phyloP scores from a whole-genome alignment of 768 basidiomycete species.

The Phaeolepiota aurea region DNA sequence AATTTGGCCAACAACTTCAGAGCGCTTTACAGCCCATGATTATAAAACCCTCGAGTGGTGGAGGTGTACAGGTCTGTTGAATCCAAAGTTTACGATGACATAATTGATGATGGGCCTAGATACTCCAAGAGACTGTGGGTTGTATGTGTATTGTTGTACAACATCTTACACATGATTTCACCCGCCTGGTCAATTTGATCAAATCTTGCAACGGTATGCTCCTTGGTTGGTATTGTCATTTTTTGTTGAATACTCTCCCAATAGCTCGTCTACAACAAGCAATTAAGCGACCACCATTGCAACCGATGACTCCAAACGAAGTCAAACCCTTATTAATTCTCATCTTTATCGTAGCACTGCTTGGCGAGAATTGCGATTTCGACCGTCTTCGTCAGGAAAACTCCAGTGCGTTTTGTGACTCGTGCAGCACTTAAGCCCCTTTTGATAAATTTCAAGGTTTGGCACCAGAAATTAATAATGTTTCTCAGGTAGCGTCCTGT shows the following conservation, averaged over 20 bases:
- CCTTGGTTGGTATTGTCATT: conserved; percentile 2
- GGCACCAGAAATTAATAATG: conserved; percentile 43
- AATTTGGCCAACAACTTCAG: conserved; percentile 85
- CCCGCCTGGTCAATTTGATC: conserved; percentile 66
- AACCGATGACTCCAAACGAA: conserved; percentile 39
- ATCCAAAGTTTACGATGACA: not conserved
- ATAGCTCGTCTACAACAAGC: conserved; percentile 58
- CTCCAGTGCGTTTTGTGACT: conserved; percentile 32
- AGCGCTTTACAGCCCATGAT: conserved; percentile 84
- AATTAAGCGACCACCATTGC: conserved; percentile 32
- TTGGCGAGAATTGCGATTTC: conserved; percentile 87
- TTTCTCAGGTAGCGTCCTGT: conserved; percentile 38
- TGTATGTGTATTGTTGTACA: conserved; percentile 86
- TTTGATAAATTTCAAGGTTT: conserved; percentile 30
- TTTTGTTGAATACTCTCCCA: conserved; percentile 1
- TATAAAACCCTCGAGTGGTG: conserved; percentile 66
- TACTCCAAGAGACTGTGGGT: conserved; percentile 85
- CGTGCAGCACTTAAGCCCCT: not conserved
- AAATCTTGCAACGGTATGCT: conserved; percentile 76
- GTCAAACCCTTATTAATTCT: conserved; percentile 55
- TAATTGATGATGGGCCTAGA: conserved; percentile 28
- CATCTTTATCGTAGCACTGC: conserved; percentile 75
- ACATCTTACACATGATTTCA: conserved; percentile 81
- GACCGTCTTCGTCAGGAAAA: conserved; percentile 63
- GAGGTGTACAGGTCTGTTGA: conserved; percentile 54